Evolutionary conservation across 2,329 filamentous ascomycete genomes (phyloP).

Genomic region (Lecanicillium sp.): DNA sequence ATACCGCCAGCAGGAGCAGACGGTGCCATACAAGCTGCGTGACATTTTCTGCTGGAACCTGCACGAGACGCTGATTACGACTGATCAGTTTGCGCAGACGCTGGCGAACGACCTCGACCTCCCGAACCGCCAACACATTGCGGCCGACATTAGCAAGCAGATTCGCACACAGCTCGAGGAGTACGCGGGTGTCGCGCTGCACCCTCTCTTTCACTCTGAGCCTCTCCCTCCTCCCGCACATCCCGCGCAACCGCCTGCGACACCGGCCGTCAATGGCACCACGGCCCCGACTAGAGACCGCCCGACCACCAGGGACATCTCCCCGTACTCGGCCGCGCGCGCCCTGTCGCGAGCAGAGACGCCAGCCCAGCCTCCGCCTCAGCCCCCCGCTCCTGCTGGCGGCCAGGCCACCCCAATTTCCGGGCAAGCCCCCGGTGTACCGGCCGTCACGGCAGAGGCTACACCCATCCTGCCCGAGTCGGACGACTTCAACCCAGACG

Average conservation of each 20-base stretch:
- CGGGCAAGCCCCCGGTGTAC: slow-evolving; percentile 30
- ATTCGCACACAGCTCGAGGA: slow-evolving; percentile 94
- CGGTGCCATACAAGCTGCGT: slow-evolving; percentile 80
- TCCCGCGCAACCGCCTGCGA: slow-evolving; percentile 5
- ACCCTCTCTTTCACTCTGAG: slow-evolving; percentile 77
- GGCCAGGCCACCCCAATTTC: slow-evolving; percentile 43
- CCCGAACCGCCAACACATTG: slow-evolving; percentile 63
- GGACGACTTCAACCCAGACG: slow-evolving; percentile 80
- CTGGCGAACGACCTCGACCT: slow-evolving; percentile 92
- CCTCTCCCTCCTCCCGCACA: slow-evolving; percentile 22
- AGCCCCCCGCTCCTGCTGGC: slow-evolving; percentile 49
- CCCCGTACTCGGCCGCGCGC: slow-evolving; percentile 29
- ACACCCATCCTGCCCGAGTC: slow-evolving; percentile 54
- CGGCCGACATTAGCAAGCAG: slow-evolving; percentile 81
- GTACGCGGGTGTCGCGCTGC: slow-evolving; percentile 88
- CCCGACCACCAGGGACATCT: slow-evolving; percentile 33
- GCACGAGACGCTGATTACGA: slow-evolving; percentile 88
- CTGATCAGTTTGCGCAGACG: slow-evolving; percentile 87
- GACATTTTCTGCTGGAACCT: slow-evolving; percentile 98
- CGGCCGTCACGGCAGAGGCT: slow-evolving; percentile 64
- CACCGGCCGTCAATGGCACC: slow-evolving; percentile 16
- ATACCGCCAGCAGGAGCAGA: slow-evolving; percentile 72
- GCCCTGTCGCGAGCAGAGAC: slow-evolving; percentile 48
- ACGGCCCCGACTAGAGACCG: slow-evolving; percentile 18
- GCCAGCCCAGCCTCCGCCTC: slow-evolving; percentile 44